Evolutionary conservation across 78 protist genomes (phyloP).

Genomic region (Dictyostelium intermedium): DNA sequence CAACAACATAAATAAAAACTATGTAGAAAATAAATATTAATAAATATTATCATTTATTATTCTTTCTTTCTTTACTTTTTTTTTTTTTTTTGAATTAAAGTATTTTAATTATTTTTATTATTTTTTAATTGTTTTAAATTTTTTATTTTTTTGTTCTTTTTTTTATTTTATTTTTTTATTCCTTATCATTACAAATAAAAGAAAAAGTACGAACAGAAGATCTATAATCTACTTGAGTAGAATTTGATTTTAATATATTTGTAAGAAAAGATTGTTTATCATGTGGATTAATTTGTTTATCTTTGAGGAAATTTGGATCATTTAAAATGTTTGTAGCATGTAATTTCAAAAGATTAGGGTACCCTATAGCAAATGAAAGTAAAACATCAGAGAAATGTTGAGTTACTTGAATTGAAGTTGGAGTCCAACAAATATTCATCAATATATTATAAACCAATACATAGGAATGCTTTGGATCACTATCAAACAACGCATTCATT

Average conservation of each 20-base stretch:
- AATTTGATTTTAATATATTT: constrained; percentile 4
- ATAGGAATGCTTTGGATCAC: constrained; percentile 10
- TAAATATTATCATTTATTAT: too few relatives aligned
- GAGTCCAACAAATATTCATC: background rate
- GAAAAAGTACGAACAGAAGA: constrained; percentile 30
- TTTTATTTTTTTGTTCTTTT: background rate
- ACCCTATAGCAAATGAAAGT: constrained; percentile 5
- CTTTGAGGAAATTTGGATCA: constrained; percentile 24
- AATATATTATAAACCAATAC: constrained; percentile 42
- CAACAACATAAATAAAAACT: too few relatives aligned
- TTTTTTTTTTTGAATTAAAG: too few relatives aligned
- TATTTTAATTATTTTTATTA: too few relatives aligned
- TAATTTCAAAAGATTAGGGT: constrained; percentile 37
- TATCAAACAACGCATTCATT: constrained; percentile 1
- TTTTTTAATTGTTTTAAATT: background rate
- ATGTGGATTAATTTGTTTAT: background rate
- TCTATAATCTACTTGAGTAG: constrained; percentile 17
- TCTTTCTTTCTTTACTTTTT: too few relatives aligned
- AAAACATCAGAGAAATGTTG: constrained; percentile 28
- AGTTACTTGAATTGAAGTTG: background rate
- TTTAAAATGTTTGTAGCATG: constrained; percentile 2
- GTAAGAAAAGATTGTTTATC: constrained; percentile 36
- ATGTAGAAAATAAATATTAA: too few relatives aligned
- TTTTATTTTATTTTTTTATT: constrained; percentile 21
- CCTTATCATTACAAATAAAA: constrained; percentile 8